Base-by-base conservation (phyloP, 805 yeast genomes). In the Grigorovia humatica region DNA sequence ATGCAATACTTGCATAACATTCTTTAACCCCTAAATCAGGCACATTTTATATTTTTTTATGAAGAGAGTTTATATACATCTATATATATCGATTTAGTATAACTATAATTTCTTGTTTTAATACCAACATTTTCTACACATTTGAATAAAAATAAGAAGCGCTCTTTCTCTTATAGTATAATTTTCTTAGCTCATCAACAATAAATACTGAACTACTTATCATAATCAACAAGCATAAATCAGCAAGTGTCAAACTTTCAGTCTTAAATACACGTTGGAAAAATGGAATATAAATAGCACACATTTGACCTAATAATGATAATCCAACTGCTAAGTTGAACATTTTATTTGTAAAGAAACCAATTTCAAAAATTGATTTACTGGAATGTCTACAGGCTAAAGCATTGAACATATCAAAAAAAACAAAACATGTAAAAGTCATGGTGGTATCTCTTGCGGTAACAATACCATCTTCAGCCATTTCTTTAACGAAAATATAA, bases 391-490 rank as follows among this genome's bases (percentile, higher is more conserved):
- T 87, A 69, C 97, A 91, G 15, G 96, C 75, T 57, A 93, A 74
- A 0, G 99, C 99, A 69, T 90, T 93, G 73, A 93, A 93, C 95
- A 93, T 86, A 69, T 93, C 99, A 63, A 83, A 93, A 52, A 91
- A 74, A 11, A 93, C 99, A 70, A 93, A 93, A 66, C 98, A 88
- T 0, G 98, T 93, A 65, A 93, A 93, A 0, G 99, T 91, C 99
- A 93, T 93, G 1, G 99, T 93, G 19, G 99, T 93, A 66, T 93
- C 99, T 70, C 99, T 84, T 13, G 91, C 83, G 2, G 97, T 89
- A 52, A 91, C 82, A 55, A 77, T 78, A 30, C 81, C 78, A 60
- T 88, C 95, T 54, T 70, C 73, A 20, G 80, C 77, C 95, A 91
- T 88, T 68, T 91, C 97, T 55, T 80, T 78, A 45, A 87, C 72